A percentile compares a stretch with the other conserved stretches of the same genome.
These are phyloP conservation scores for Pisolithus thermaeus DNA, from an alignment of 1,284 basidiomycete species.

Conservation along the genomic window DNA sequence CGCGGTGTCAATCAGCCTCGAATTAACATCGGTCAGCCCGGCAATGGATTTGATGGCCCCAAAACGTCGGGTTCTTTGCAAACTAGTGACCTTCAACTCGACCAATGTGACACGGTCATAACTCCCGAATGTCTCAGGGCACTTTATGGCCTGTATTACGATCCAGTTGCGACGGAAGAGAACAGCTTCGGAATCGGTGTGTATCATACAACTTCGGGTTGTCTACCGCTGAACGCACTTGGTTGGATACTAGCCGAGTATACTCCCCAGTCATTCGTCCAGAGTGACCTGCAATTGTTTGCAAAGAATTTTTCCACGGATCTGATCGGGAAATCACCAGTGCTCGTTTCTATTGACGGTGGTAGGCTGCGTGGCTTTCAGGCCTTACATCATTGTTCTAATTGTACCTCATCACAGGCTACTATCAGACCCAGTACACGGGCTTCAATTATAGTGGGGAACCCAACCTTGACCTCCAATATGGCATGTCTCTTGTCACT, in stretches of 20 bases:
- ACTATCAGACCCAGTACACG: conserved; percentile 26
- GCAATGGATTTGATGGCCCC: conserved; percentile 24
- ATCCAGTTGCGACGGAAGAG: conserved; percentile 31
- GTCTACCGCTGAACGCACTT: background rate
- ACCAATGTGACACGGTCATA: conserved; percentile 38
- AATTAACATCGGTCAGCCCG: conserved; percentile 26
- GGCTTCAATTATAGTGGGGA: conserved; percentile 46
- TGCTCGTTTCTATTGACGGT: conserved; percentile 39
- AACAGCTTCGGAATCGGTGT: conserved; percentile 50
- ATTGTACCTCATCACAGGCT: conserved; percentile 21
- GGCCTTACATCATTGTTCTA: background rate
- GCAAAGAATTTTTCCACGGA: conserved; percentile 31
- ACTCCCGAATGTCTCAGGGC: conserved; percentile 42
- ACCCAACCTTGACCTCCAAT: conserved; percentile 50
- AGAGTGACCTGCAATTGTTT: conserved; percentile 42
- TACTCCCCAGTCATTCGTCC: conserved; percentile 42
- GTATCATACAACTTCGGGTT: conserved; percentile 2
- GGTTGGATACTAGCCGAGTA: conserved; percentile 36
- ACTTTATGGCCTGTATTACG: conserved; percentile 41
- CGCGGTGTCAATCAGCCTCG: conserved; percentile 10
- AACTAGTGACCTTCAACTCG: conserved; percentile 25
- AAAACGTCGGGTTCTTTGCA: conserved; percentile 30
- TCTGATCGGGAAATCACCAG: conserved; percentile 32
- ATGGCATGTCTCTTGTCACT: conserved; percentile 42
- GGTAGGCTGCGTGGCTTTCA: conserved; percentile 24